Evolutionary conservation across 495 filamentous ascomycete genomes (phyloP).

Genomic region (Tricharina praecox): DNA sequence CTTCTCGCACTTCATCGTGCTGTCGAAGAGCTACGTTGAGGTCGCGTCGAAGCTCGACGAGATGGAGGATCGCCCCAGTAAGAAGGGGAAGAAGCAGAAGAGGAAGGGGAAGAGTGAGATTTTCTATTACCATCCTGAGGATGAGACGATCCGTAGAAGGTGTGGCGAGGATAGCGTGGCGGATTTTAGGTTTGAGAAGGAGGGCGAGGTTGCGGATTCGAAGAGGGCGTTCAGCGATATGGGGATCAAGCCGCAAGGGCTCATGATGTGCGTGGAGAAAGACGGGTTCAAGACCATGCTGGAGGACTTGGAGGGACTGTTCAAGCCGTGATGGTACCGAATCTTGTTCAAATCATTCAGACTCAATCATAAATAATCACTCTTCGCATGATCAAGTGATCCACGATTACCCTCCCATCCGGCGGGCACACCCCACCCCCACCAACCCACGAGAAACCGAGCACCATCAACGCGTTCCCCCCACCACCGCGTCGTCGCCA

Average conservation of each 20-base stretch:
- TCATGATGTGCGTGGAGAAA: conserved; percentile 60
- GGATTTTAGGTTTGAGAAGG: conserved; percentile 58
- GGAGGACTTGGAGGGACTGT: conserved; percentile 5
- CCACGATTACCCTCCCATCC: too few species aligned
- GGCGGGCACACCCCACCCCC: too few species aligned
- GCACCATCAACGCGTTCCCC: too few species aligned
- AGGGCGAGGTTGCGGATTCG: conserved; percentile 61
- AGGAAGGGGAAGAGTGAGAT: conserved; percentile 32
- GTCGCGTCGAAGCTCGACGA: conserved; percentile 63
- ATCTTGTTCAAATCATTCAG: too few species aligned
- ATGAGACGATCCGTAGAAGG: conserved; percentile 61
- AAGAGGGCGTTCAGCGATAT: conserved; percentile 88
- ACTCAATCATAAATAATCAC: too few species aligned
- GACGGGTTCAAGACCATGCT: conserved; percentile 33
- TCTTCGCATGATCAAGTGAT: too few species aligned
- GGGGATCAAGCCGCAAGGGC: conserved; percentile 68
- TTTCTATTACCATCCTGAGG: conserved; percentile 94
- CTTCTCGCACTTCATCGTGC: conserved; percentile 80
- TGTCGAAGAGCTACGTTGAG: conserved; percentile 82
- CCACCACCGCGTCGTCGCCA: too few species aligned
- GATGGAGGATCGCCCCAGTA: conserved; percentile 48
- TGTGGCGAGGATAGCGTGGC: conserved; percentile 38
- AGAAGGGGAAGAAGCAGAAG: conserved; percentile 56
- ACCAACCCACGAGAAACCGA: too few species aligned
- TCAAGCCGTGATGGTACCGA: conserved; percentile 9